Evolutionary conservation across 768 basidiomycete genomes (phyloP), one percentile per base, ranked within the genome.

Genomic region (Termitomyces sp.): DNA sequence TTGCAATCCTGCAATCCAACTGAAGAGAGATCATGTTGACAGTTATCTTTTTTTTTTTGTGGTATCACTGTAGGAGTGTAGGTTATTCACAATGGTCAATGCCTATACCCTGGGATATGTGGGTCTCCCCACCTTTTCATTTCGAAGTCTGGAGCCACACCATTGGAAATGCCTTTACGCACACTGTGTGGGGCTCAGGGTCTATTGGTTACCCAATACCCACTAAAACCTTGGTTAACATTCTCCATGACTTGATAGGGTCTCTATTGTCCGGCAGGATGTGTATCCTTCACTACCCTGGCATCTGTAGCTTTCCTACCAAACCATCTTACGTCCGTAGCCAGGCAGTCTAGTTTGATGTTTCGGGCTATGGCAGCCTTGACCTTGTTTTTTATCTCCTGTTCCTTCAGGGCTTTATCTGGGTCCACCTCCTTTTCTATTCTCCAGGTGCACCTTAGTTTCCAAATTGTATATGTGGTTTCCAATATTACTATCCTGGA

Each of bases 191-290:
- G 55, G 36, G 16, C 36, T 52, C 24, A 18, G 24, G 20, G 11
- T 16, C 0, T 6, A 3, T 32, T 9, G 9, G n/a, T 8, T 9
- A 70, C 92, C 95, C 32, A 84, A 94, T 49, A 28, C 43, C 43
- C 43, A 44, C 43, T 44, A 44, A 44, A 44, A 44, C 20, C 43
- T 22, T 20, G 22, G 43, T 22, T 22, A 4, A 4, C 4, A 0
- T 13, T 22, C 20, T 44, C 22, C 22, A 44, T 3, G 11, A 22
- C 43, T 22, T 44, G 3, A 4, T 3, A 3, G 43, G 43, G 22
- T 10, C 10, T 44, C 2, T 22, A 11, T 22, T 8, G 1, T 11
- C 2, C 0, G 43, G 43, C 13, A 13, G 3, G 20, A 44, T 13
- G 5, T 13, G 43, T 44, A 5, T 22, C 2, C 3, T 22, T 22